These are phyloP conservation scores for Candida arabinofermentans DNA, from an alignment of 805 yeast genomes.

Conservation along the genomic window DNA sequence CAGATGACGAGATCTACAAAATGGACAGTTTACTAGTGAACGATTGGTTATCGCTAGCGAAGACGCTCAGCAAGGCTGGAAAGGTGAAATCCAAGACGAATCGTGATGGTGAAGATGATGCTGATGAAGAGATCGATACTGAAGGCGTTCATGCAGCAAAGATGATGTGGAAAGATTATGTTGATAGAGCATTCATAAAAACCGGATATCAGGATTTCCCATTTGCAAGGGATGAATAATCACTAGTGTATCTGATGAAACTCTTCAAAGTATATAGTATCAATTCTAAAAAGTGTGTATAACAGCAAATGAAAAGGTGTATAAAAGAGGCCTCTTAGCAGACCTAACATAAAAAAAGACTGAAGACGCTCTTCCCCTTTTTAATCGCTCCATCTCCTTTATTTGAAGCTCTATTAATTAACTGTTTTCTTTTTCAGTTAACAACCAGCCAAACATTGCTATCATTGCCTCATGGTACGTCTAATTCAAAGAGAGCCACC, in stretches of 20 bases:
- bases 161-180: constrained; percentile 52
- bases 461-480: constrained; percentile 3
- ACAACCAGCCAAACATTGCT: neutral
- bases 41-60: constrained; percentile 59
- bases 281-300: too few relatives aligned
- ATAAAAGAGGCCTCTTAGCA: too few relatives aligned
- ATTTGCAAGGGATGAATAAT: constrained; percentile 6
- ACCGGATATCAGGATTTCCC: constrained; percentile 59
- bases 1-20: constrained; percentile 54
- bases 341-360: too few relatives aligned
- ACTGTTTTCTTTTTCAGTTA: neutral
- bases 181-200: constrained; percentile 58
- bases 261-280: too few relatives aligned
- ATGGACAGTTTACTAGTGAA: constrained; percentile 54
- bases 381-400: too few relatives aligned
- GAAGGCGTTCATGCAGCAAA: constrained; percentile 19
- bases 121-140: neutral
- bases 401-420: neutral
- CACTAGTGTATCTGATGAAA: too few relatives aligned
- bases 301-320: too few relatives aligned
- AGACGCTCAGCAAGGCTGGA: constrained; percentile 43
- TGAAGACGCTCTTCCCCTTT: too few relatives aligned
- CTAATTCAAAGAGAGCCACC: constrained; percentile 8
- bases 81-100: constrained; percentile 6
- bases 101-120: constrained; percentile 2